Conservation (phyloP, 768 basidiomycete genomes). For the Pilatotrama ljubarskyi region DNA sequence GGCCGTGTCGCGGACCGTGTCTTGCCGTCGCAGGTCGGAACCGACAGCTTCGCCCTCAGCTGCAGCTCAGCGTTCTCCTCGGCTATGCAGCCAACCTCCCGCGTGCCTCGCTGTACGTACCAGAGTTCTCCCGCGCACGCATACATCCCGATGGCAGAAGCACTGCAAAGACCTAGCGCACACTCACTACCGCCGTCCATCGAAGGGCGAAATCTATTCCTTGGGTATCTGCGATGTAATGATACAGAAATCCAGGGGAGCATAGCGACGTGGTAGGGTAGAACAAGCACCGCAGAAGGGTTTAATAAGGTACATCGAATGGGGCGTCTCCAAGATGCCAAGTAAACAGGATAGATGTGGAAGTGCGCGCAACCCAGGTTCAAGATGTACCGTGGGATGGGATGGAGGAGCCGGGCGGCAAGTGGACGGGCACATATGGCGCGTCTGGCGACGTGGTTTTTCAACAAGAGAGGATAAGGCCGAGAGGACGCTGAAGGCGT, state of each 20-base stretch:
- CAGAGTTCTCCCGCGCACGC: no score
- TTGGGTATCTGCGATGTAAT: constrained; percentile 1
- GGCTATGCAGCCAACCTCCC: no score
- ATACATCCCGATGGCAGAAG: no score
- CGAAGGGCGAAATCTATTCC: background rate
- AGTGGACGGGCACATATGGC: no score
- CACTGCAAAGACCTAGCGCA: no score
- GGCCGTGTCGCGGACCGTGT: background rate
- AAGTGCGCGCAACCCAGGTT: background rate
- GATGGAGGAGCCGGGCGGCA: no score
- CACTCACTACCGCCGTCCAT: background rate
- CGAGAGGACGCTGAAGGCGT: background rate
- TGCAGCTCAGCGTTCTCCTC: no score
- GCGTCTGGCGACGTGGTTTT: no score
- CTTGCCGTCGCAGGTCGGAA: background rate
- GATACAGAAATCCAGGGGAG: background rate
- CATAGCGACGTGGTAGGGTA: constrained; percentile 11
- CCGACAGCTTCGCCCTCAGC: no score
- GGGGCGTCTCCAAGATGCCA: background rate
- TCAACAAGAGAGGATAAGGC: background rate
- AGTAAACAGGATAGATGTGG: background rate
- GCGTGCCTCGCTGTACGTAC: no score
- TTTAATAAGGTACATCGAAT: constrained; percentile 12
- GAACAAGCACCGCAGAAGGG: constrained; percentile 6
- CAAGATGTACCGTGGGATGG: background rate